Evolutionary conservation across 2,329 filamentous ascomycete species (phyloP).

Genomic region (Amauroascus niger): DNA sequence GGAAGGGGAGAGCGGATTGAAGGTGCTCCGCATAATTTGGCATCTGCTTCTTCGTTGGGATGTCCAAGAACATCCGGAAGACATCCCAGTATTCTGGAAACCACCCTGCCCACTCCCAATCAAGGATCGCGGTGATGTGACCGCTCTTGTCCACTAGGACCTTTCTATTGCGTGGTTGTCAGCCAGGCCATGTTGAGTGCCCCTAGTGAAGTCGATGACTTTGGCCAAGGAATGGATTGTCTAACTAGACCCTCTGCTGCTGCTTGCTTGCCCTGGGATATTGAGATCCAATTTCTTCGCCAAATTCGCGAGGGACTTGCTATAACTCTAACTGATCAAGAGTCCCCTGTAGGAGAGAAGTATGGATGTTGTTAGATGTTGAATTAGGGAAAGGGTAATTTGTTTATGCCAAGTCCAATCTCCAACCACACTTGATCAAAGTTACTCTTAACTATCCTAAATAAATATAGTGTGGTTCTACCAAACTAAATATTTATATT

Average conservation of each 20-base stretch:
- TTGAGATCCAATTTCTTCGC: too few species aligned
- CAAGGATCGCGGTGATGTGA: conserved; percentile 18
- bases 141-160: conserved; percentile 16
- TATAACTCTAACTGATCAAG: too few species aligned
- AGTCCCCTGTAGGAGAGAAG: too few species aligned
- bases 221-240: too few species aligned
- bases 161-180: conserved; percentile 7
- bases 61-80: background rate
- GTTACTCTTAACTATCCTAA: background rate
- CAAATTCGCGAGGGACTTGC: too few species aligned
- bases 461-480: background rate
- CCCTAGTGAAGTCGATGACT: too few species aligned
- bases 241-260: too few species aligned
- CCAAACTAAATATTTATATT: background rate
- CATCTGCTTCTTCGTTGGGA: too few species aligned
- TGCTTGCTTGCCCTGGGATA: too few species aligned
- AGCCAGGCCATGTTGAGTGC: background rate
- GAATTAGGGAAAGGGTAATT: background rate
- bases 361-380: too few species aligned
- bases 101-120: conserved; percentile 21
- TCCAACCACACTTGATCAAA: background rate
- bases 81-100: conserved; percentile 15
- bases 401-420: background rate
- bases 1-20: too few species aligned
- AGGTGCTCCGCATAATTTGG: too few species aligned